Evolutionary conservation across 1,284 basidiomycete genomes (phyloP).

Genomic region (Marasmius fiardii): DNA sequence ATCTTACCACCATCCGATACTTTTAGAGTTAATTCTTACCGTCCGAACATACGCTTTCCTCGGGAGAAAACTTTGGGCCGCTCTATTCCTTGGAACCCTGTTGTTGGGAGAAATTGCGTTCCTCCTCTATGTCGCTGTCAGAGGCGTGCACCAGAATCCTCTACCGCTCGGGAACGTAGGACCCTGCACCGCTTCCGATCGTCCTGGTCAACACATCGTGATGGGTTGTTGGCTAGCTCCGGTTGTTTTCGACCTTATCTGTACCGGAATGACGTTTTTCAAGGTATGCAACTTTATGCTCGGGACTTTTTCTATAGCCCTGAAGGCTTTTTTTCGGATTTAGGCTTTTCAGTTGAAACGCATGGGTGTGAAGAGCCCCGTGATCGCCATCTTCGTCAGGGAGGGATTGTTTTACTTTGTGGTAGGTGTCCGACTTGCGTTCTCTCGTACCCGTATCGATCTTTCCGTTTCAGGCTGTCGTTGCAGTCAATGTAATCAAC

Average conservation of each 20-base stretch:
- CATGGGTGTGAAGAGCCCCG: slow-evolving; percentile 3
- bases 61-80: not conserved
- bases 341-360: slow-evolving; percentile 1
- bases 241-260: slow-evolving; percentile 13
- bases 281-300: slow-evolving; percentile 5
- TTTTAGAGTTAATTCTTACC: slow-evolving; percentile 12
- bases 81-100: slow-evolving; percentile 2
- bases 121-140: slow-evolving; percentile 12
- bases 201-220: slow-evolving; percentile 13
- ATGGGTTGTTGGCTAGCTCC: slow-evolving; percentile 12
- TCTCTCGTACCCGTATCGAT: not conserved
- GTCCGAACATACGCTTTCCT: slow-evolving; percentile 14
- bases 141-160: slow-evolving; percentile 7
- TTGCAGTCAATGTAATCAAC: slow-evolving; percentile 5
- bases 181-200: slow-evolving; percentile 12
- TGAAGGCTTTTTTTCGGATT: not conserved
- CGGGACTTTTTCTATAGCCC: not conserved
- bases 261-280: slow-evolving; percentile 6
- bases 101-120: slow-evolving; percentile 9
- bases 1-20: not conserved
- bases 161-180: slow-evolving; percentile 6
- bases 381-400: slow-evolving; percentile 2
- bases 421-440: not conserved
- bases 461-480: not conserved
- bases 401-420: slow-evolving; percentile 10